Base-by-base conservation (phyloP, 2,329 filamentous ascomycete species). In the Nannizziopsis arthrosporioides region DNA sequence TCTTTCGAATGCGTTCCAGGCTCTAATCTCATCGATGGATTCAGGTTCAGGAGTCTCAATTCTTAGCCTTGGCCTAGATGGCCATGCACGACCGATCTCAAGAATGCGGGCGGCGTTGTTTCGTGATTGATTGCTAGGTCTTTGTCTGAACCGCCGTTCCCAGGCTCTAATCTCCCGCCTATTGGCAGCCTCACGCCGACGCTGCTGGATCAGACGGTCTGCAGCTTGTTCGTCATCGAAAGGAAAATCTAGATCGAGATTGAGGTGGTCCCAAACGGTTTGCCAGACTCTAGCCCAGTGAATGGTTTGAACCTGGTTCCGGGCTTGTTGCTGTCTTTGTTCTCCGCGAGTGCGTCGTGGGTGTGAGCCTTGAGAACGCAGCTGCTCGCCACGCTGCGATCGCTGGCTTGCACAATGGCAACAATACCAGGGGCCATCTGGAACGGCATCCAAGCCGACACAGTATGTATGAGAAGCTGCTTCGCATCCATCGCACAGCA, bases 401-500 rank as follows among this genome's bases (percentile, higher is more conserved):
- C 69, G 62, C 59, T 71, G 73, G 65, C 66, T 61, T 49, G 70
- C 65, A 65, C 92, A 98, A 58, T 84, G 80, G 66, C 92, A 81
- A 70, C 92, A 98, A 64, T 90, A 94, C 89, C 90, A 98, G 55
- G 81, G 73, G 22, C 84, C 85, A 27, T 75, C 69, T 17, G 89
- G 88, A 48, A 94, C 78, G 46, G 74, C 70, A 51, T 89, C 82
- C 43, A 94, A 75, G 31, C 85, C 89, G 52, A 94, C 79, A 65
- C 92, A 98, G 65, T 93, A 85, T 42, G 88, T 88, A 65, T 98
- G 92, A 59, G 90, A 94, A 38, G 85, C 78, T 31, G 82, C 81
- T 71, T 94, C 84, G 70, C 92, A 98, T 60, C 81, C 82, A 64
- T 95, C 88, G 68, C 92, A 98, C 52, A 94, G 78, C 55, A 96